Evolutionary conservation across 108 stramenopile species (phyloP).

Genomic region (Chaetoceros tenuissimus): DNA sequence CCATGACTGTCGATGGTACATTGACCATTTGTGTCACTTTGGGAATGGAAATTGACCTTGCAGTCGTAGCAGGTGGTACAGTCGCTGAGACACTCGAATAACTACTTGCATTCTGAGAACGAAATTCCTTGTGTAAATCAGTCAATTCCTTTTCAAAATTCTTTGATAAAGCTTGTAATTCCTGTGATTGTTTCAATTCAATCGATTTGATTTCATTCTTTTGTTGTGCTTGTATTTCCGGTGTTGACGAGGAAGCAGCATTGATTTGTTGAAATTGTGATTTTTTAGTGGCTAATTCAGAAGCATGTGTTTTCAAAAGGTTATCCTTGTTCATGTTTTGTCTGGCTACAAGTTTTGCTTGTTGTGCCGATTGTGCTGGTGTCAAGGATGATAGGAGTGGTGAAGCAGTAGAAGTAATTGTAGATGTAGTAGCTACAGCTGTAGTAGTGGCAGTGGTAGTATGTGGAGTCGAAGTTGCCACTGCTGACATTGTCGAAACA

Average conservation of each 20-base stretch:
- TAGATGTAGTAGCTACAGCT: not conserved
- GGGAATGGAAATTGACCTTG: no score
- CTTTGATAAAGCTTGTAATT: not conserved
- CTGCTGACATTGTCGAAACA: conserved; percentile 8
- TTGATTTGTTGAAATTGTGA: conserved; percentile 5
- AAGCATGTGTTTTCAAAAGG: not conserved
- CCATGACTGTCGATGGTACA: conserved; percentile 1
- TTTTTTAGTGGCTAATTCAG: conserved; percentile 1
- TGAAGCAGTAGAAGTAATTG: not conserved
- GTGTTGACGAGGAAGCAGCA: not conserved
- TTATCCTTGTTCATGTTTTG: not conserved
- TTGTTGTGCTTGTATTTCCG: not conserved
- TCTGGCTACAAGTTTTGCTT: conserved; percentile 6
- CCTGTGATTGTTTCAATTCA: not conserved
- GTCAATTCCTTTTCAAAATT: conserved; percentile 1
- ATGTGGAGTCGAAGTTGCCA: conserved; percentile 7
- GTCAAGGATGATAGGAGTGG: conserved; percentile 1
- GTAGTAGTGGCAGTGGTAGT: conserved; percentile 5
- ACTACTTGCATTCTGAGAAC: conserved; percentile 7
- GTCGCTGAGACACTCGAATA: not conserved
- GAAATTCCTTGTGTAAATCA: conserved; percentile 13
- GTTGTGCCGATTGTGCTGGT: conserved; percentile 9
- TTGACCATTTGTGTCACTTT: conserved; percentile 2
- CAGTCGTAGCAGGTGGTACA: conserved; percentile 1
- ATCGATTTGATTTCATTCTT: conserved; percentile 9